phyloP scores from a whole-genome alignment of 441 rosid species.

The Jatropha multifida region DNA sequence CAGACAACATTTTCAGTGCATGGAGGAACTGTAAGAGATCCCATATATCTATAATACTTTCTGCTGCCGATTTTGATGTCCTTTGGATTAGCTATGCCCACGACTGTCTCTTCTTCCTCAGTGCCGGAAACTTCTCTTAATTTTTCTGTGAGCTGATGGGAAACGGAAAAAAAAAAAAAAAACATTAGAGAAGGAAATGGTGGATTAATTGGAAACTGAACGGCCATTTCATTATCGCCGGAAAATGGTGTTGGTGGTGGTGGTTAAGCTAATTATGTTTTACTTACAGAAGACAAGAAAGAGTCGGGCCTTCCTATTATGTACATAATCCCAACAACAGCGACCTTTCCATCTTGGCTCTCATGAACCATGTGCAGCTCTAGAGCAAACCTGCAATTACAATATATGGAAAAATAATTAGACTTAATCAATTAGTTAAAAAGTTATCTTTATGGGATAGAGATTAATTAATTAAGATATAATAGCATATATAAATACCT shows the following conservation, averaged over 20 bases:
- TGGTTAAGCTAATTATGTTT: not conserved
- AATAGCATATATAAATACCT: conserved; percentile 30
- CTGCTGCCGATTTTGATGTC: conserved; percentile 41
- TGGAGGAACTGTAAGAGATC: conserved; percentile 86
- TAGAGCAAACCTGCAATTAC: conserved; percentile 43
- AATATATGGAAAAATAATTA: not conserved
- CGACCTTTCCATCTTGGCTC: conserved; percentile 46
- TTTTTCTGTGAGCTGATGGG: conserved; percentile 40
- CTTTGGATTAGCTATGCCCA: conserved; percentile 47
- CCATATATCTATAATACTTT: conserved; percentile 65
- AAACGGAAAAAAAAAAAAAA: not conserved
- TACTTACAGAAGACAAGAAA: conserved; percentile 54
- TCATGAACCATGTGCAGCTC: conserved; percentile 79
- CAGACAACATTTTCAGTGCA: conserved; percentile 74
- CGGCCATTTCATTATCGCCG: too few species aligned
- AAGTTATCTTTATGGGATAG: too few species aligned
- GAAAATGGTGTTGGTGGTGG: too few species aligned
- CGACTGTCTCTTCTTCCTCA: conserved; percentile 27
- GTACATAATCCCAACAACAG: conserved; percentile 69
- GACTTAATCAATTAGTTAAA: not conserved
- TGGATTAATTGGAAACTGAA: too few species aligned
- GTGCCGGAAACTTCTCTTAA: conserved; percentile 37
- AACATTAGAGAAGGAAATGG: not conserved
- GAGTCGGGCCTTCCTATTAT: conserved; percentile 60
- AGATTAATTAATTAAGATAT: not conserved